These are phyloP conservation scores for Pythium monospermum DNA, from an alignment of 352 stramenopile species.

Conservation along the genomic window DNA sequence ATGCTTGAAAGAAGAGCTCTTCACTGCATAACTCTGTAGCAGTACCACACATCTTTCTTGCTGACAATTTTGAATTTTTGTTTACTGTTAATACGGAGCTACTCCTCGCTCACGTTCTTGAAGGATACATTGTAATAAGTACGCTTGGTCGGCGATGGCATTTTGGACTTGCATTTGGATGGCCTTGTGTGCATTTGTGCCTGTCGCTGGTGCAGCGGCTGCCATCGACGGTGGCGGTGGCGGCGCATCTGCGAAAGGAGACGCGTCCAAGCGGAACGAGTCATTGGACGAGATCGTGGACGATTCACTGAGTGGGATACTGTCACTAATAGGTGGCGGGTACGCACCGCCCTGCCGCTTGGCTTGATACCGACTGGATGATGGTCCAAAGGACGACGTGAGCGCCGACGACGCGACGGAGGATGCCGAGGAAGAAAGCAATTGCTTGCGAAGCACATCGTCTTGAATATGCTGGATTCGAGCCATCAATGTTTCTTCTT, in stretches of 20 bases:
- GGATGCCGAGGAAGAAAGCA: slow-evolving; percentile 10
- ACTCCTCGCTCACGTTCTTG: slow-evolving; percentile 34
- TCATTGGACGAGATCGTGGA: slow-evolving; percentile 17
- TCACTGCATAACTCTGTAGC: too few species aligned
- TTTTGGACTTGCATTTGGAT: slow-evolving; percentile 43
- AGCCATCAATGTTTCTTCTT: slow-evolving; percentile 13
- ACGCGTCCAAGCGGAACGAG: slow-evolving; percentile 12
- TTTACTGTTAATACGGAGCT: too few species aligned
- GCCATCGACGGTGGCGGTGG: background rate
- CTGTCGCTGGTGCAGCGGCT: background rate
- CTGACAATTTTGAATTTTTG: too few species aligned
- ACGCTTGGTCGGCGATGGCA: slow-evolving; percentile 48
- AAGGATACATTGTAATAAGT: slow-evolving; percentile 41
- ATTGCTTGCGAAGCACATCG: slow-evolving; percentile 13
- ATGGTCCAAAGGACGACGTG: slow-evolving; percentile 5
- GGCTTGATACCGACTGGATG: slow-evolving; percentile 11
- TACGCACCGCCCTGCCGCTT: background rate
- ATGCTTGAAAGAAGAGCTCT: too few species aligned
- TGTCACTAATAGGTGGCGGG: slow-evolving; percentile 1
- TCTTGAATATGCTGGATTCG: slow-evolving; percentile 22
- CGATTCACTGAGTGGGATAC: slow-evolving; percentile 12
- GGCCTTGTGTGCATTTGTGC: slow-evolving; percentile 6
- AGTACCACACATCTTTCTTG: too few species aligned
- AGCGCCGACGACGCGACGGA: slow-evolving; percentile 15
- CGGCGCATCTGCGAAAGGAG: slow-evolving; percentile 23